Evolutionary conservation across 23 red algal species (phyloP).

Genomic region (Agarophyton chilense): DNA sequence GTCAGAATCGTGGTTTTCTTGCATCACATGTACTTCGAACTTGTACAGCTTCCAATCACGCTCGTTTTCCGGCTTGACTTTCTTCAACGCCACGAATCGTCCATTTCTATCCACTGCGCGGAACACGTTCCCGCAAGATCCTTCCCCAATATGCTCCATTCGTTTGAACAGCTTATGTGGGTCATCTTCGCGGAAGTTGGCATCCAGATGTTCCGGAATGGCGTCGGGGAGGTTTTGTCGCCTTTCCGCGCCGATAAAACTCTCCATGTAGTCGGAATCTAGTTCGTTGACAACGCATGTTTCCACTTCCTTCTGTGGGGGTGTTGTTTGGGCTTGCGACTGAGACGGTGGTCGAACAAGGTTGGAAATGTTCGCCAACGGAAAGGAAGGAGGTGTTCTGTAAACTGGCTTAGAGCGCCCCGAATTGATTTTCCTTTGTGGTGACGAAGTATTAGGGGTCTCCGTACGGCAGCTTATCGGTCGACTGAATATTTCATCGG

Average conservation of each 20-base stretch:
- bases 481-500: constrained; percentile 23
- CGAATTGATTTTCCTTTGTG: not conserved
- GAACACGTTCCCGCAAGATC: constrained; percentile 88
- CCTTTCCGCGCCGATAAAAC: constrained; percentile 54
- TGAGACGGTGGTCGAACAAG: not conserved
- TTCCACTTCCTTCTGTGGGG: constrained; percentile 17
- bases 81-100: constrained; percentile 61
- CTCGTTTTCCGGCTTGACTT: constrained; percentile 59
- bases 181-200: constrained; percentile 57
- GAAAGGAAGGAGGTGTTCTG: not conserved
- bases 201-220: constrained; percentile 49
- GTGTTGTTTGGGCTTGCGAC: not conserved
- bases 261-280: constrained; percentile 54
- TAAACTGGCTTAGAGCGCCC: not conserved
- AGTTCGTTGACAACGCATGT: constrained; percentile 34
- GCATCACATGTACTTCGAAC: constrained; percentile 75
- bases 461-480: not conserved
- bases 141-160: constrained; percentile 89
- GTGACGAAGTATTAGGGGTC: not conserved
- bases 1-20: constrained; percentile 14
- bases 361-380: not conserved
- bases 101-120: constrained; percentile 52
- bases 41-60: constrained; percentile 81
- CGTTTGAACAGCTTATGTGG: constrained; percentile 46
- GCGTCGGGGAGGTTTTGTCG: constrained; percentile 42